These are phyloP conservation scores for Metschnikowia santaceciliae DNA, from an alignment of 805 yeast species.

Conservation along the genomic window DNA sequence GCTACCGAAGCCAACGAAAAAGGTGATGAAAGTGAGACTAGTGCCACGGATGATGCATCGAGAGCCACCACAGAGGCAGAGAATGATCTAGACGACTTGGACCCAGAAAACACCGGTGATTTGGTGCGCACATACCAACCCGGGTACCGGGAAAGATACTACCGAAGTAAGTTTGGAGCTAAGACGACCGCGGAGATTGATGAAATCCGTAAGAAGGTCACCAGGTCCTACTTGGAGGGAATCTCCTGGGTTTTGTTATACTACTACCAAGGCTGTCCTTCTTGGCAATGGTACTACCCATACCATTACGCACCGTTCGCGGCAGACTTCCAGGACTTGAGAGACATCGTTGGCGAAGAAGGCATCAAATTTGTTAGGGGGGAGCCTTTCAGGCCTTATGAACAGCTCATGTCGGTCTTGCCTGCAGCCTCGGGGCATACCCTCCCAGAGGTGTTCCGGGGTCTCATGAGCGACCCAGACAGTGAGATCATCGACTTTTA, in stretches of 20 bases:
- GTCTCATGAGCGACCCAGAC: constrained; percentile 71
- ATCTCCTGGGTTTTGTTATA: constrained; percentile 94
- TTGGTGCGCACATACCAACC: constrained; percentile 70
- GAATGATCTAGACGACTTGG: constrained; percentile 15
- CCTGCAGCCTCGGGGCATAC: constrained; percentile 93
- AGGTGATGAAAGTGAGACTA: not conserved
- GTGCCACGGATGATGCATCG: constrained; percentile 26
- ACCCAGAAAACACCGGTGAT: constrained; percentile 41
- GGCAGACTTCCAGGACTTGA: constrained; percentile 64
- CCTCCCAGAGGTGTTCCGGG: constrained; percentile 75
- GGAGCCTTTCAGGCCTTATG: constrained; percentile 83
- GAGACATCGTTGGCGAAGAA: constrained; percentile 39
- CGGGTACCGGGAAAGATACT: constrained; percentile 83
- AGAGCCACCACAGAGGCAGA: constrained; percentile 7
- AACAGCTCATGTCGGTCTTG: constrained; percentile 89
- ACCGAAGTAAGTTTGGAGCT: constrained; percentile 66
- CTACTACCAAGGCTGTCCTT: constrained; percentile 96
- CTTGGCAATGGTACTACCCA: constrained; percentile 98
- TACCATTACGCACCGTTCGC: constrained; percentile 99
- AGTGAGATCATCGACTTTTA: constrained; percentile 89
- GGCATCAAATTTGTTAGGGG: constrained; percentile 62
- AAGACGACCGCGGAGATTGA: constrained; percentile 51
- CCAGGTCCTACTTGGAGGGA: constrained; percentile 80
- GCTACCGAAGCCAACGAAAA: constrained; percentile 4
- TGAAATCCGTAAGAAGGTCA: constrained; percentile 55